Evolutionary conservation across 2,329 filamentous ascomycete species (phyloP).

Genomic region (Capronia americana): DNA sequence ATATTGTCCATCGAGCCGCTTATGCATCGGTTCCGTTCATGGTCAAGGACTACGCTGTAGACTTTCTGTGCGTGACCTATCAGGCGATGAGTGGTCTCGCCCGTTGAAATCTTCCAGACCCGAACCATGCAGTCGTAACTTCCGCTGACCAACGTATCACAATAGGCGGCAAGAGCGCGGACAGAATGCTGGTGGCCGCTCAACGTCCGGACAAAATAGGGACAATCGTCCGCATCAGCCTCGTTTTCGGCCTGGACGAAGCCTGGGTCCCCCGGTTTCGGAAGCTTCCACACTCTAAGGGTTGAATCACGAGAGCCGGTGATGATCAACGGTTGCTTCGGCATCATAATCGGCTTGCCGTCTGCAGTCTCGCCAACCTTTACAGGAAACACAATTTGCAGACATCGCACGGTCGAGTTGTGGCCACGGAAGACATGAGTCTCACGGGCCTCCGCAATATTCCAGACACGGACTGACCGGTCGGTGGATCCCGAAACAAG

Average conservation of each 20-base stretch:
- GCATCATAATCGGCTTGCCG: constrained; percentile 83
- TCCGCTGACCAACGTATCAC: constrained; percentile 93
- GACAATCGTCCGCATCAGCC: constrained; percentile 77
- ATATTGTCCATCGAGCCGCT: constrained; percentile 98
- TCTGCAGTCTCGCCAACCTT: constrained; percentile 74
- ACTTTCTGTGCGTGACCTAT: constrained; percentile 91
- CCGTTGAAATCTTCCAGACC: constrained; percentile 97
- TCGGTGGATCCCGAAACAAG: constrained; percentile 96
- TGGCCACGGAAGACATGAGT: constrained; percentile 97
- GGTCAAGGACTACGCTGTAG: constrained; percentile 94
- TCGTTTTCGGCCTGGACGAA: constrained; percentile 82
- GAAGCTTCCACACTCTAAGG: constrained; percentile 91
- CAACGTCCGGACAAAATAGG: constrained; percentile 89
- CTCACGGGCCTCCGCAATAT: constrained; percentile 90
- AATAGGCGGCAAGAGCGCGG: constrained; percentile 91
- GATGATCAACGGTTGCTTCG: constrained; percentile 93
- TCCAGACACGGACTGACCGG: constrained; percentile 98
- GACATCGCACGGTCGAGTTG: constrained; percentile 92
- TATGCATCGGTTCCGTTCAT: constrained; percentile 90
- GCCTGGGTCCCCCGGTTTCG: constrained; percentile 75
- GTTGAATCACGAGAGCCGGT: constrained; percentile 96
- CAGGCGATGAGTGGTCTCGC: constrained; percentile 82
- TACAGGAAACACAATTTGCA: constrained; percentile 90
- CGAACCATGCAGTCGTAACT: constrained; percentile 95
- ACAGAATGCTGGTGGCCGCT: constrained; percentile 91